phyloP scores from a whole-genome alignment of 2,329 filamentous ascomycete species.

The Ambrosiella cleistominuta region DNA sequence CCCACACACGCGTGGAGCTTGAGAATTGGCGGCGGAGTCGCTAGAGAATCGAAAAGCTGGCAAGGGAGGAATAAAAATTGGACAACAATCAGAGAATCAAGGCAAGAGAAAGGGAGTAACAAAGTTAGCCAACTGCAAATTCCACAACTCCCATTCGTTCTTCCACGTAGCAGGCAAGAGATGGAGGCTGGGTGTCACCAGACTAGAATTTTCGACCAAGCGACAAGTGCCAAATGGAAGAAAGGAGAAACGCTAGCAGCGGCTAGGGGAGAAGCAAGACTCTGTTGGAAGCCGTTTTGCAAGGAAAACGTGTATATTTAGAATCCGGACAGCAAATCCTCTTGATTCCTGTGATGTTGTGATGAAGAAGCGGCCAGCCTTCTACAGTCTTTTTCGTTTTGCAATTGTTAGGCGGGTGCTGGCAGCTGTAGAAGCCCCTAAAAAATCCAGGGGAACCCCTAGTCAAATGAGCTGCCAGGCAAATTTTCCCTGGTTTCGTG shows the following conservation, averaged over 20 bases:
- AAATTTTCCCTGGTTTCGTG: background rate
- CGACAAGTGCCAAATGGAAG: background rate
- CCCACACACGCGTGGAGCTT: background rate
- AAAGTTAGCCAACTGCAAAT: background rate
- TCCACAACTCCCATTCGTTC: background rate
- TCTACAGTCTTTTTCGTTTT: background rate
- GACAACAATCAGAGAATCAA: background rate
- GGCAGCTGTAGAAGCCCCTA: background rate
- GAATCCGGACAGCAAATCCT: background rate
- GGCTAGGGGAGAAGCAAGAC: background rate
- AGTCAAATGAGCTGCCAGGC: background rate
- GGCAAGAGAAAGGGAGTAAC: no score
- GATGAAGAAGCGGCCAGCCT: background rate
- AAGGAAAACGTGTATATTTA: background rate
- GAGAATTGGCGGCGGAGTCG: background rate
- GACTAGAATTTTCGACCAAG: background rate
- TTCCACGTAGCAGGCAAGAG: background rate
- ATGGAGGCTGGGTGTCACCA: background rate
- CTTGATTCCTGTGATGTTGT: background rate
- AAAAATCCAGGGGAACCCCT: background rate
- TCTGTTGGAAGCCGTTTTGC: background rate
- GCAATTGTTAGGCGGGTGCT: background rate
- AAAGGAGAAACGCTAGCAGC: background rate
- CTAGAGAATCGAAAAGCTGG: background rate
- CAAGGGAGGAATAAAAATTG: background rate